These are phyloP conservation scores for Cyanidium caldarium DNA, from an alignment of 23 red algal species.

Conservation along the genomic window DNA sequence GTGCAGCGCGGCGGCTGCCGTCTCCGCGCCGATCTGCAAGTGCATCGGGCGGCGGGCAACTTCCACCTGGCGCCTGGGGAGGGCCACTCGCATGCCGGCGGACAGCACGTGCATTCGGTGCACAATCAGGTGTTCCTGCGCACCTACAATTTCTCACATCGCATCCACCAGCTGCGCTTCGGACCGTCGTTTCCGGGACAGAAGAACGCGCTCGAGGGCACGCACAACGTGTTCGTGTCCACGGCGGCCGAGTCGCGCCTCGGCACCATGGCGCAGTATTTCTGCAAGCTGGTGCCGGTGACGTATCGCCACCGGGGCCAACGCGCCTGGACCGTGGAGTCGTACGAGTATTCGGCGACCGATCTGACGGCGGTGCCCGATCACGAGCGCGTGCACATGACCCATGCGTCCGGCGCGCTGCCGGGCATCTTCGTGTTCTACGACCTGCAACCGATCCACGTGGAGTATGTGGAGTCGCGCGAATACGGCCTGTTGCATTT, in stretches of 20 bases:
- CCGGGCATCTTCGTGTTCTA: constrained; percentile 79
- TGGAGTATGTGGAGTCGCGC: constrained; percentile 33
- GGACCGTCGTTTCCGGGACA: constrained; percentile 50
- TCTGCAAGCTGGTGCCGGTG: constrained; percentile 66
- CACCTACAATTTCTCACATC: constrained; percentile 53
- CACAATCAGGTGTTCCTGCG: constrained; percentile 15
- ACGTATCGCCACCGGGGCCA: constrained; percentile 14
- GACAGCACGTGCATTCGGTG: constrained; percentile 55
- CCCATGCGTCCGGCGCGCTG: constrained; percentile 1
- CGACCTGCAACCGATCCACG: constrained; percentile 56
- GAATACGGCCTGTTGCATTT: constrained; percentile 47
- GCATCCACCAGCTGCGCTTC: constrained; percentile 54
- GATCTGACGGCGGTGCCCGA: constrained; percentile 26
- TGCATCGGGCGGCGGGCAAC: constrained; percentile 62
- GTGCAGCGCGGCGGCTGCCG: constrained; percentile 42
- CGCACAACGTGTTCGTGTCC: constrained; percentile 5
- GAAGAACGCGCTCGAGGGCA: constrained; percentile 66
- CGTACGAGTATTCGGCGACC: constrained; percentile 32
- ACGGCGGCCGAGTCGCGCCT: not conserved
- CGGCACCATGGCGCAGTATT: constrained; percentile 48
- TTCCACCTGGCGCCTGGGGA: constrained; percentile 84
- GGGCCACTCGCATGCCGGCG: constrained; percentile 26
- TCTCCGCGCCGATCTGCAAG: constrained; percentile 40
- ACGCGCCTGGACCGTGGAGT: not conserved
- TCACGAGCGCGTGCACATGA: constrained; percentile 21